Evolutionary conservation across 495 filamentous ascomycete species (phyloP), one percentile per base, ranked within the genome.

Genomic region (Lepraria neglecta): DNA sequence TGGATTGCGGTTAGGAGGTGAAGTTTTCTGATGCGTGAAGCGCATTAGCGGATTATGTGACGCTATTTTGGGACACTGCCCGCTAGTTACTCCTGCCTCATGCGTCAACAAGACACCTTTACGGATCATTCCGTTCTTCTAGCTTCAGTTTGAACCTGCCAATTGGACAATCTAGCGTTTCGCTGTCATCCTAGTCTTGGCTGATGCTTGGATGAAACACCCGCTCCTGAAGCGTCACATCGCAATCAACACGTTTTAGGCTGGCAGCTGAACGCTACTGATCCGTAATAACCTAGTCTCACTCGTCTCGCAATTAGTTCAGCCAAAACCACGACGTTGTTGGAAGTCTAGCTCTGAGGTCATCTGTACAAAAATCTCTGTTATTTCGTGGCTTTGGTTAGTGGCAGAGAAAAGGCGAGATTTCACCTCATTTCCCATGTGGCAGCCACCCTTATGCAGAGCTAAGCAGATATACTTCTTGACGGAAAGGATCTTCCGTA

Each of bases 11-110:
- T 58, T 50, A 42, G 60, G 60, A 50, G 54, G 50, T 31, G 43
- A 58, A 42, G 38, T 19, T 28, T 28, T 38, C 4, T 52, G 40
- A 24, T 51, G 61, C 61, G 56, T 63, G 55, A 63, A 55, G 24
- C 59, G 61, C 61, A 64, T 59, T 64, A 64, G 61, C 50, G 40
- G 24, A 24, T 27, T 55, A 61, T 55, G 21, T 17, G 19, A n/a
- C n/a, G 50, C 51, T 61, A 30, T 54, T 52, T 60, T 55, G 59
- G 51, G 50, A 54, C 14, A 21, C 50, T 31, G 17, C 28, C 31
- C 38, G 21, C 21, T 38, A 19, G 48, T 52, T 7, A 30, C 15
- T 52, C 48, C 48, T 52, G 27, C 27, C 48, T 4, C n/a, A 33
- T 52, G 48, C 48, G 48, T 52, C 48, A 38, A 38, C 48, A 15